These are phyloP conservation scores for Colletotrichum somersetense DNA, from an alignment of 2,329 filamentous ascomycete species.

Conservation along the genomic window DNA sequence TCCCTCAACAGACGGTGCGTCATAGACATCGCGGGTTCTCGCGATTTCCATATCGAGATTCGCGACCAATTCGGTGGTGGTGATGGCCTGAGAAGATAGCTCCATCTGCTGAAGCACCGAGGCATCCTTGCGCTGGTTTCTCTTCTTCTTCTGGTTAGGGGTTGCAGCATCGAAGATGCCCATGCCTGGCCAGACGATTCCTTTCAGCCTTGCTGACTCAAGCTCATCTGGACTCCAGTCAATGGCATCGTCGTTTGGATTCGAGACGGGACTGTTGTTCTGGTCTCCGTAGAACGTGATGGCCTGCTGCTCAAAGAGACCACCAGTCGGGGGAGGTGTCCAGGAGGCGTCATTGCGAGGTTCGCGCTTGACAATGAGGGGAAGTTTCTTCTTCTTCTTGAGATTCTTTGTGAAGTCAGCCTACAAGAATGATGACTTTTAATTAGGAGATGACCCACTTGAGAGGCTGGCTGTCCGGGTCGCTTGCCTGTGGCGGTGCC, in stretches of 20 bases:
- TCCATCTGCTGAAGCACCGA: constrained; percentile 77
- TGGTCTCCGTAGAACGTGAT: constrained; percentile 32
- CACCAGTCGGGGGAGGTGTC: constrained; percentile 21
- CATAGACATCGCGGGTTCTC: constrained; percentile 70
- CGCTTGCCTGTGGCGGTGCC: constrained; percentile 55
- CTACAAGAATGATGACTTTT: not conserved
- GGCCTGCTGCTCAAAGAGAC: constrained; percentile 24
- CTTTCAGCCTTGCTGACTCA: constrained; percentile 65
- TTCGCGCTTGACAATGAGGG: constrained; percentile 18
- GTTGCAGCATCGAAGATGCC: constrained; percentile 84
- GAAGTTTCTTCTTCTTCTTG: constrained; percentile 34
- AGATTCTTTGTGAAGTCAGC: constrained; percentile 5
- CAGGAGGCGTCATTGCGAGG: constrained; percentile 4
- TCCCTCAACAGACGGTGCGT: constrained; percentile 65
- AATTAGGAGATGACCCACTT: not conserved
- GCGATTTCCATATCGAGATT: constrained; percentile 63
- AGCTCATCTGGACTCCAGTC: constrained; percentile 26
- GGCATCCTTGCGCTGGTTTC: constrained; percentile 83
- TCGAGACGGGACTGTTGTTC: constrained; percentile 7
- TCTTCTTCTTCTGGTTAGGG: constrained; percentile 77
- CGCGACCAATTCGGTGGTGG: constrained; percentile 75
- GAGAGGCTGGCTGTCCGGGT: constrained; percentile 38
- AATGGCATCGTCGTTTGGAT: constrained; percentile 5
- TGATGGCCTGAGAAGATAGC: constrained; percentile 72
- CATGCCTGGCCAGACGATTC: constrained; percentile 83